Percentiles rank a stretch among this genome's conserved stretches.
These are phyloP conservation scores for Sanguinoderma infundibulare DNA, from an alignment of 1,284 basidiomycete genomes.

Conservation along the genomic window DNA sequence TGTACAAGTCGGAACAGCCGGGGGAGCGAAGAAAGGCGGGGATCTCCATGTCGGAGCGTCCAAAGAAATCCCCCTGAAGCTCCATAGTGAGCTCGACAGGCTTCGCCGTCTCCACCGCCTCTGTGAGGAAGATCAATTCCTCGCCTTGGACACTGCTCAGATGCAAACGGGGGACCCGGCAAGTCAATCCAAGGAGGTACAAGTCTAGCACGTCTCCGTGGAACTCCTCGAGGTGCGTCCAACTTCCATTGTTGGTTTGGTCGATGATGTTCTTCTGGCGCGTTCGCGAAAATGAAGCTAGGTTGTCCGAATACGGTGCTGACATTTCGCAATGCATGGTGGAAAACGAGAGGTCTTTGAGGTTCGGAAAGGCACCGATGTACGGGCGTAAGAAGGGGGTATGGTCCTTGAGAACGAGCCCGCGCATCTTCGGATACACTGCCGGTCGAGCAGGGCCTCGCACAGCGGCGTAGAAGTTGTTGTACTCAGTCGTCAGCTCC, in stretches of 20 bases:
- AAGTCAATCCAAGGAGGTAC: slow-evolving; percentile 1
- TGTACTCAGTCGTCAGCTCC: not conserved
- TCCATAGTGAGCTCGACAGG: not conserved
- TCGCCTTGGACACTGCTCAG: not conserved
- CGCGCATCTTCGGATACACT: not conserved
- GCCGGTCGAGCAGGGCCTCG: not conserved
- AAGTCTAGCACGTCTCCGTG: not conserved
- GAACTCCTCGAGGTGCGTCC: slow-evolving; percentile 2
- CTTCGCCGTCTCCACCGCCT: not conserved
- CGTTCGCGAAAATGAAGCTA: not conserved
- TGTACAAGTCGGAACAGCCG: not conserved
- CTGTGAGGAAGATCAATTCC: not conserved
- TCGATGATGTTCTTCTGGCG: not conserved
- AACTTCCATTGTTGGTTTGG: not conserved
- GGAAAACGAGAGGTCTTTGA: not conserved
- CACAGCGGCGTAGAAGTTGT: not conserved
- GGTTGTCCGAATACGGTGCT: not conserved
- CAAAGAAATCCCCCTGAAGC: not conserved
- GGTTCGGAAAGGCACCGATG: slow-evolving; percentile 9
- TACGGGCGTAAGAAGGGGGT: slow-evolving; percentile 3
- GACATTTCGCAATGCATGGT: not conserved
- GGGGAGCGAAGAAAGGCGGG: not conserved
- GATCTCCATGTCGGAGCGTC: not conserved
- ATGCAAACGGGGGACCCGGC: not conserved
- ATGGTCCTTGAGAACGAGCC: slow-evolving; percentile 7